Percentiles rank a stretch among this genome's conserved stretches.
These are phyloP conservation scores for Aspergillus hancockii DNA, from an alignment of 495 filamentous ascomycete species.

Conservation along the genomic window DNA sequence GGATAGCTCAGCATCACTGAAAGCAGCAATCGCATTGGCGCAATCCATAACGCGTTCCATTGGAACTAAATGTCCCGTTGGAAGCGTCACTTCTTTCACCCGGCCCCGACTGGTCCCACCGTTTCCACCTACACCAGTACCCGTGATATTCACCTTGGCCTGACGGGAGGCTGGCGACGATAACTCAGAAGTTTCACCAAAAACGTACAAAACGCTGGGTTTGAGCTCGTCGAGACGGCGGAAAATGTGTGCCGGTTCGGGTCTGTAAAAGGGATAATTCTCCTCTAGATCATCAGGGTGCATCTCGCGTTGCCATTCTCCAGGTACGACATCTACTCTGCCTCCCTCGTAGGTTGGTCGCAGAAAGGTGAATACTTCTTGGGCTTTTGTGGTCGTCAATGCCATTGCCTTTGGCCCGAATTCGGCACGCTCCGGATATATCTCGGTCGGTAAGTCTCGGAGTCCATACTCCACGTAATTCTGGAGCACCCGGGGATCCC, in stretches of 20 bases:
- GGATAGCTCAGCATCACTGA: conserved; percentile 3
- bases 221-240: conserved; percentile 58
- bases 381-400: conserved; percentile 61
- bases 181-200: conserved; percentile 58
- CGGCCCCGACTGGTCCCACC: conserved; percentile 59
- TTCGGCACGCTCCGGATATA: conserved; percentile 40
- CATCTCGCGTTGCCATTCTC: conserved; percentile 16
- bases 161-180: conserved; percentile 45
- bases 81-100: conserved; percentile 41
- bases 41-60: conserved; percentile 14
- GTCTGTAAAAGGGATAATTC: conserved; percentile 62
- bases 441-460: conserved; percentile 49
- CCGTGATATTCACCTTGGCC: conserved; percentile 62
- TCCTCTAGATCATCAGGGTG: conserved; percentile 30
- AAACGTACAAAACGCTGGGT: conserved; percentile 70
- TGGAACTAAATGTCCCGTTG: conserved; percentile 15
- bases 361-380: conserved; percentile 48
- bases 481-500: conserved; percentile 64
- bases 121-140: conserved; percentile 59
- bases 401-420: conserved; percentile 37
- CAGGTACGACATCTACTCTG: conserved; percentile 15
- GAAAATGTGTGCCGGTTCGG: conserved; percentile 60
- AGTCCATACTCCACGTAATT: conserved; percentile 55
- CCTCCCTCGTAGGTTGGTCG: conserved; percentile 36
- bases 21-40: conserved; percentile 6